Percentiles rank a stretch among this genome's conserved stretches.
Evolutionary conservation across 1,139 yeast genomes (phyloP).

Genomic region (Insectozyma bohioensis): DNA sequence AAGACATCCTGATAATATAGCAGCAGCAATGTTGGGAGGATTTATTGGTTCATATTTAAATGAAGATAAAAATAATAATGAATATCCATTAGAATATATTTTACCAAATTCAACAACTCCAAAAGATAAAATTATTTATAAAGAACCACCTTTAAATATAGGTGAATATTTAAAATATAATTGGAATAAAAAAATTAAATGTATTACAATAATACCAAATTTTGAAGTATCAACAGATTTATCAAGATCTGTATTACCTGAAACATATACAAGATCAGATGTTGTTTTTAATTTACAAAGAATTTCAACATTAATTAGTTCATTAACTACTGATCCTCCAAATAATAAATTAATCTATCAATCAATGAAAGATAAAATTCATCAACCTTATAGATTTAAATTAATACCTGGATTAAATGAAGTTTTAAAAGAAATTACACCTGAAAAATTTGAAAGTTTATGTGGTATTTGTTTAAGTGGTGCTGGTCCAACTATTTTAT

Average conservation of each 20-base stretch:
- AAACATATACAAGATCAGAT: conserved; percentile 74
- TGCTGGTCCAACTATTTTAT: conserved; percentile 96
- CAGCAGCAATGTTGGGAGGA: conserved; percentile 99
- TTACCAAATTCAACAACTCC: conserved; percentile 79
- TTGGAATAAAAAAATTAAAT: conserved; percentile 80
- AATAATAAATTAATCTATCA: conserved; percentile 80
- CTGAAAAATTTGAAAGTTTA: conserved; percentile 77
- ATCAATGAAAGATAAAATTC: conserved; percentile 95
- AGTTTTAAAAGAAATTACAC: conserved; percentile 79
- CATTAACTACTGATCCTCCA: conserved; percentile 81
- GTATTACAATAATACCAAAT: conserved; percentile 88
- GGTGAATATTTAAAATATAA: conserved; percentile 88
- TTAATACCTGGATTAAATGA: conserved; percentile 89
- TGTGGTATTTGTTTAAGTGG: conserved; percentile 95
- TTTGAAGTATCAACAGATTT: conserved; percentile 93
- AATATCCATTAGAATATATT: conserved; percentile 77
- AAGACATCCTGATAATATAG: conserved; percentile 96
- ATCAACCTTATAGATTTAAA: conserved; percentile 91
- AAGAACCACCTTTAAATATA: conserved; percentile 73
- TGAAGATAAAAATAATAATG: conserved; percentile 70
- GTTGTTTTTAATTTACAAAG: conserved; percentile 78
- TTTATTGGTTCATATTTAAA: conserved; percentile 93
- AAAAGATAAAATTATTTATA: conserved; percentile 38
- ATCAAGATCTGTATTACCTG: conserved; percentile 86
- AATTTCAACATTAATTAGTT: conserved; percentile 56